A percentile compares a stretch with the other conserved stretches of the same genome.
Evolutionary conservation across 805 yeast species (phyloP).

Genomic region (Cyberlindnera japonica): DNA sequence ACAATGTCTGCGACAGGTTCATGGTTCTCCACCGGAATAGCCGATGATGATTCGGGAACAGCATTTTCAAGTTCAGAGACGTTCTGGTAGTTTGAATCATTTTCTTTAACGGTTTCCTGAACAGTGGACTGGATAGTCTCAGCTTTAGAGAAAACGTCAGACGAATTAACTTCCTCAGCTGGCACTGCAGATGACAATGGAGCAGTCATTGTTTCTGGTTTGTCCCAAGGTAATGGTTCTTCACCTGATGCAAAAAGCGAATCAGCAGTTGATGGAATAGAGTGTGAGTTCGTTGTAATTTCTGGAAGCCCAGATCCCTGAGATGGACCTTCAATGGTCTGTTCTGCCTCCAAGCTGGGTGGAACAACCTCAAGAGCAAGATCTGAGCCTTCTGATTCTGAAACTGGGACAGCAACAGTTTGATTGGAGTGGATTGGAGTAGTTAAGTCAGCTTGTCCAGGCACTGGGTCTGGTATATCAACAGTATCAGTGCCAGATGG

Average conservation of each 20-base stretch:
- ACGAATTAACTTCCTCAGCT: not conserved
- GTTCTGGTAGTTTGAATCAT: no score
- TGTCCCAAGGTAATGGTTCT: constrained; percentile 7
- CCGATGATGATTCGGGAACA: no score
- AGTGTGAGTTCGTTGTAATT: not conserved
- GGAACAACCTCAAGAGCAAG: no score
- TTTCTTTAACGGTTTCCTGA: not conserved
- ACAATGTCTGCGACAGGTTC: no score
- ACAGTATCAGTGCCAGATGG: not conserved
- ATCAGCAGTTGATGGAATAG: not conserved
- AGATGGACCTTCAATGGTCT: not conserved
- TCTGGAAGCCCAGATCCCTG: not conserved
- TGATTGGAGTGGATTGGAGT: no score
- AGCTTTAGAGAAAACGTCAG: not conserved
- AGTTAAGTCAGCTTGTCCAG: no score
- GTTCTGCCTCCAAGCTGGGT: not conserved
- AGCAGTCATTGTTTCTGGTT: constrained; percentile 1
- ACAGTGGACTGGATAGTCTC: not conserved
- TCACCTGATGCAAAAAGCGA: not conserved
- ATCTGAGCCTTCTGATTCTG: no score
- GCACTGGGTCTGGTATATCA: not conserved
- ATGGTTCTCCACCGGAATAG: no score
- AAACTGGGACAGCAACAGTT: no score
- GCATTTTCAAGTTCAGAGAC: no score
- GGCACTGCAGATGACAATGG: not conserved